A percentile compares a stretch with the other conserved stretches of the same genome.
phyloP scores from a whole-genome alignment of 2,329 filamentous ascomycete species.

The Aspergillus nomiae region DNA sequence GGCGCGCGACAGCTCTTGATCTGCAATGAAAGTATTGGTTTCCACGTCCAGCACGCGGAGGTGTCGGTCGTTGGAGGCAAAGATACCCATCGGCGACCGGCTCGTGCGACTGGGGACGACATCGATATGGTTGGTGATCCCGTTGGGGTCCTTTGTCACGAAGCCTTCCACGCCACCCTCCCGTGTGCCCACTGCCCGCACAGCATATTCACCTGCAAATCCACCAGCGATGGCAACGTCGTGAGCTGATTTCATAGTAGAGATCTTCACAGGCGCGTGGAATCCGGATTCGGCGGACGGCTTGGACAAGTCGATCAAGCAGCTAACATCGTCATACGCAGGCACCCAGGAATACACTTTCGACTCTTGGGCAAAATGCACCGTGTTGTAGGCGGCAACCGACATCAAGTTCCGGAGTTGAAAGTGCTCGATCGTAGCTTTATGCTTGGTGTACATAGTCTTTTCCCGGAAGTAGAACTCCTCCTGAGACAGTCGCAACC shows the following conservation, averaged over 20 bases:
- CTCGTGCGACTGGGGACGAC: constrained; percentile 51
- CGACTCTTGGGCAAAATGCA: constrained; percentile 55
- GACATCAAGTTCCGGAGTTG: constrained; percentile 62
- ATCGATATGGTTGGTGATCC: constrained; percentile 62
- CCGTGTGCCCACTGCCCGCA: constrained; percentile 43
- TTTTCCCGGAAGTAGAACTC: constrained; percentile 53
- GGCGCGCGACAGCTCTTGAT: constrained; percentile 40
- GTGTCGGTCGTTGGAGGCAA: constrained; percentile 60
- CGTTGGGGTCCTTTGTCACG: constrained; percentile 51
- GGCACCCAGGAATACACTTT: constrained; percentile 54
- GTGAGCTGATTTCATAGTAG: constrained; percentile 54
- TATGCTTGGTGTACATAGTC: constrained; percentile 52
- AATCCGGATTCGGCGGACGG: constrained; percentile 40
- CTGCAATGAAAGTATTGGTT: constrained; percentile 44
- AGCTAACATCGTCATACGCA: constrained; percentile 42
- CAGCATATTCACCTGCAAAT: constrained; percentile 59
- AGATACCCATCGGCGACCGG: constrained; percentile 53
- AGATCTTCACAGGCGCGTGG: constrained; percentile 49
- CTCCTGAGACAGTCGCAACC: constrained; percentile 36
- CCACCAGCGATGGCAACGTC: constrained; percentile 58
- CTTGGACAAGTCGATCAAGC: constrained; percentile 53
- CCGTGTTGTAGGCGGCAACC: constrained; percentile 55
- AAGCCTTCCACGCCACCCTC: constrained; percentile 44
- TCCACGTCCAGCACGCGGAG: constrained; percentile 57
- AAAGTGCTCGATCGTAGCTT: constrained; percentile 58